These are phyloP conservation scores for Thielaviopsis euricoi DNA, from an alignment of 2,329 filamentous ascomycete genomes.

Conservation along the genomic window DNA sequence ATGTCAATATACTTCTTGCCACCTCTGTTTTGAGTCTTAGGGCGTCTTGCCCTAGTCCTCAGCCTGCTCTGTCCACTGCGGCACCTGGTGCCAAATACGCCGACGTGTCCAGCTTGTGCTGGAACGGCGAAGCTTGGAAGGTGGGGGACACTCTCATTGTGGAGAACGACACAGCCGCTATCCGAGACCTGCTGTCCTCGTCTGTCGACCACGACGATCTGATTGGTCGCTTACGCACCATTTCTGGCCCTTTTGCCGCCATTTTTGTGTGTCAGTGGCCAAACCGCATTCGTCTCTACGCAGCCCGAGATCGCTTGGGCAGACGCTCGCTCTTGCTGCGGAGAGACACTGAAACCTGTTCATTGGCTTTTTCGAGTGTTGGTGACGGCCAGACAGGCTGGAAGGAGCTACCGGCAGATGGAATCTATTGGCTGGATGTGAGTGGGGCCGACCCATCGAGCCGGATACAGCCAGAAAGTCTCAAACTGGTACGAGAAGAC, in stretches of 20 bases:
- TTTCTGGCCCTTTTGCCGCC: constrained; percentile 80
- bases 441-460: constrained; percentile 9
- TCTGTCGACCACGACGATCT: constrained; percentile 21
- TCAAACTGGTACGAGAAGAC: constrained; percentile 2
- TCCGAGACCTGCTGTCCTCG: constrained; percentile 42
- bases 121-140: constrained; percentile 95
- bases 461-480: neutral
- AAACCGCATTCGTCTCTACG: constrained; percentile 46
- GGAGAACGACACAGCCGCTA: constrained; percentile 61
- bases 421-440: constrained; percentile 55
- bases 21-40: neutral
- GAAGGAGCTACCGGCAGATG: constrained; percentile 71
- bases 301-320: constrained; percentile 74
- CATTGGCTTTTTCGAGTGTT: constrained; percentile 47
- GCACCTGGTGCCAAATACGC: neutral
- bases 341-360: constrained; percentile 27
- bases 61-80: neutral
- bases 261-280: constrained; percentile 53
- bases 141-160: constrained; percentile 39
- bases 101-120: constrained; percentile 47
- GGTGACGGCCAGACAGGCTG: constrained; percentile 42
- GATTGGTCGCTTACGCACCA: constrained; percentile 36
- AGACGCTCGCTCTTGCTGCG: constrained; percentile 62
- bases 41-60: neutral
- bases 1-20: neutral